Evolutionary conservation across 1,139 yeast species (phyloP), one percentile per base, ranked within the genome.

Genomic region (Meyerozyma athensensis): DNA sequence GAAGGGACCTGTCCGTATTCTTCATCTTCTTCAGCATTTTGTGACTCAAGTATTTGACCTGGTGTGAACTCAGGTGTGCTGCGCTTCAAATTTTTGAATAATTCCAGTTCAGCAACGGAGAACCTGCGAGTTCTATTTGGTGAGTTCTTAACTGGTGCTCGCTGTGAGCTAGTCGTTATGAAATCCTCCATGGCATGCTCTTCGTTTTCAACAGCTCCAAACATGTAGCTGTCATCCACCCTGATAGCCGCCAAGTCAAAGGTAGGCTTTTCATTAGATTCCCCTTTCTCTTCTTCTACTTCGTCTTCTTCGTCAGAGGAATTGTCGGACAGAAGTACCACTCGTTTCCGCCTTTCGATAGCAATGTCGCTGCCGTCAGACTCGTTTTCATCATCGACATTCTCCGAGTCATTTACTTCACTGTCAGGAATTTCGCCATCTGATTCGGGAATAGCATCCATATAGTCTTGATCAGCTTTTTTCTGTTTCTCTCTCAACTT

Each of bases 161-260:
- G 36, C 44, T 46, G 40, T 26, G 47, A 28, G 28, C 40, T 43
- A 2, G 57, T 52, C 1, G 54, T 49, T 14, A 49, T 46, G 19
- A 47, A 37, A 23, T 50, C 51, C 14, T 50, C 51, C 21, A 18
- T 43, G 24, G 16, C 13, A 7, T 38, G 40, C 4, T 45, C 42
- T 4, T 47, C 47, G 7, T 45, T 49, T 7, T 47, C 48, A 33
- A 44, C 39, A 24, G 53, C 60, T 2, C 68, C 71, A 47, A 62
- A 61, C 68, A 64, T 63, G 40, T 58, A 63, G 38, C 66, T 59
- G 36, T 65, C 70, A 42, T 63, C 68, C 23, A 49, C 46, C 34
- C 61, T 42, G 18, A 38, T 28, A 3, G 20, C 32, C 4, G 32
- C 9, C 8, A 28, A 18, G 20, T 28, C 32, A 16, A 28, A 20